Evolutionary conservation across 2,329 filamentous ascomycete genomes (phyloP).

Genomic region (Aureobasidium vineae): DNA sequence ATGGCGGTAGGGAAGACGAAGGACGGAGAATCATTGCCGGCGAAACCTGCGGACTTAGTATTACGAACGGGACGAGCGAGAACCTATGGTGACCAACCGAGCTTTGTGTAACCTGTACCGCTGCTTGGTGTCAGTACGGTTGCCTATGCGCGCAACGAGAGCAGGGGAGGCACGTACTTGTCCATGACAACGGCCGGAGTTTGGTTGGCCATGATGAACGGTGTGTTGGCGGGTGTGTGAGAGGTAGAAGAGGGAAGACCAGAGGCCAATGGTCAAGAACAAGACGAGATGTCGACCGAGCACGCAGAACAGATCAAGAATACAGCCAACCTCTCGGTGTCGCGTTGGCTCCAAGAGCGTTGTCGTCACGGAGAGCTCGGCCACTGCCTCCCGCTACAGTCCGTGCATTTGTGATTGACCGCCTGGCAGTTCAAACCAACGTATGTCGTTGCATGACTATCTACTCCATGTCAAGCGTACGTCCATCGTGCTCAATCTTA

Average conservation of each 20-base stretch:
- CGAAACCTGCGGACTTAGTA: slow-evolving; percentile 67
- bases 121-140: slow-evolving; percentile 52
- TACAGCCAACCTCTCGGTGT: neutral
- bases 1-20: slow-evolving; percentile 99
- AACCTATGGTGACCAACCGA: slow-evolving; percentile 63
- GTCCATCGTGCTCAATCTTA: neutral
- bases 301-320: neutral
- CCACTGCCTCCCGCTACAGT: slow-evolving; percentile 11
- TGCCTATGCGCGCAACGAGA: slow-evolving; percentile 17
- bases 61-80: neutral
- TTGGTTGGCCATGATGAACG: slow-evolving; percentile 83
- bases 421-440: slow-evolving; percentile 1
- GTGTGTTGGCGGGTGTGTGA: neutral
- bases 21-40: slow-evolving; percentile 97
- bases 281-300: neutral
- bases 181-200: slow-evolving; percentile 99
- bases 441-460: no score
- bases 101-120: slow-evolving; percentile 99
- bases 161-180: slow-evolving; percentile 72
- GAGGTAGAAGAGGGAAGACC: neutral
- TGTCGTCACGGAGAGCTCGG: slow-evolving; percentile 24
- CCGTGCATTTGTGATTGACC: slow-evolving; percentile 12
- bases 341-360: slow-evolving; percentile 23
- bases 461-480: neutral
- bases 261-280: neutral